Evolutionary conservation across 306 rosid genomes (phyloP), one percentile per base, ranked within the genome.

Genomic region (Prunus mira): DNA sequence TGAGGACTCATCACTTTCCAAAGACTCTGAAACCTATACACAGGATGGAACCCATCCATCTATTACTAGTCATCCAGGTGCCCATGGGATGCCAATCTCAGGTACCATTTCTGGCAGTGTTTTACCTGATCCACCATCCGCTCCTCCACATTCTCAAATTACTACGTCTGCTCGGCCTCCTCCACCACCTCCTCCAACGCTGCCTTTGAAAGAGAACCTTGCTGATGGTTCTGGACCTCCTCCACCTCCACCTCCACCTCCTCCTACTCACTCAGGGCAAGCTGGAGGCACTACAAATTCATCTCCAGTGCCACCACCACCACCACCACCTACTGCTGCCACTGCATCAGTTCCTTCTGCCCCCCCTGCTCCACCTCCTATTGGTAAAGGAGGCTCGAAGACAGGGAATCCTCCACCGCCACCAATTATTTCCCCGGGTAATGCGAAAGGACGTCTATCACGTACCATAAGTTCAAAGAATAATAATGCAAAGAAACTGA

Each of bases 321-420:
- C 84, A 9, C 71, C 80, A 2, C 82, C 84, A 6, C 82, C 84
- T 46, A 65, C 76, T 81, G 63, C 79, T 50, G 65, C 84, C 68
- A 32, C 55, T 64, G 38, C 58, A 13, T 38, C 79, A 34, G 72
- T 69, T 69, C 84, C 91, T 73, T 64, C 67, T 52, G 82, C 84
- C 15, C 98, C 97, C 15, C 93, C 96, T 69, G 96, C 96, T 68
- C 96, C 96, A 22, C 43, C 65, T 65, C 87, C 88, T 25, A n/a
- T 75, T 32, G 52, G 67, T 52, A 82, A 82, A 78, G 93, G 89
- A 57, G 79, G 75, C 76, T 76, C 87, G 45, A 86, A 77, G 76
- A 19, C 79, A 6, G 86, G 84, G n/a, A 45, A 64, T 75, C 65
- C 86, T 50, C 66, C 82, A 4, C 89, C 83, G 75, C 81, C 88